These are phyloP conservation scores for Hortiboletus campestris DNA, from an alignment of 768 basidiomycete species.

Conservation along the genomic window DNA sequence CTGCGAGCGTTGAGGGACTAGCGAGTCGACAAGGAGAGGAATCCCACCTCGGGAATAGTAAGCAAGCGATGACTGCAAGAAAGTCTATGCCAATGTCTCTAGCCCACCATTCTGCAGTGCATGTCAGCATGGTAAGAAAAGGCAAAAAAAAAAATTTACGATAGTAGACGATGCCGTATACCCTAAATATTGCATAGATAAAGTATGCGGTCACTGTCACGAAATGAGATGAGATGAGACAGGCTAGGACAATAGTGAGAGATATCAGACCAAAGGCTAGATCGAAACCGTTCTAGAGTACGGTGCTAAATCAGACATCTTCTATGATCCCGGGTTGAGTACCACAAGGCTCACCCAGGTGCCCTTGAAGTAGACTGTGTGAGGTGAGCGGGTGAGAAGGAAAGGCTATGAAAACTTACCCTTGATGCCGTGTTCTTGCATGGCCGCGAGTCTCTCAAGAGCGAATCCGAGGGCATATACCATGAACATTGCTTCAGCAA, in stretches of 20 bases:
- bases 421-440: conserved; percentile 93
- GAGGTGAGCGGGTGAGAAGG: conserved; percentile 3
- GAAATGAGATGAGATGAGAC: conserved; percentile 1
- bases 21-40: neutral
- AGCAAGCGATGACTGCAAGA: conserved; percentile 83
- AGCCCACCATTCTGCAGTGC: conserved; percentile 57
- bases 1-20: conserved; percentile 37
- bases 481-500: conserved; percentile 74
- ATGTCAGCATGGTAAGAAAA: neutral
- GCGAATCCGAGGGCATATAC: conserved; percentile 77
- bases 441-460: conserved; percentile 88
- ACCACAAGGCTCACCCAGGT: conserved; percentile 60
- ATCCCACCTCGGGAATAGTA: conserved; percentile 81
- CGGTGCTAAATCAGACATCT: conserved; percentile 14
- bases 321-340: conserved; percentile 8
- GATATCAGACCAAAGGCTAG: conserved; percentile 70
- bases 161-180: conserved; percentile 70
- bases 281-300: conserved; percentile 83
- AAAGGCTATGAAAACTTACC: conserved; percentile 41
- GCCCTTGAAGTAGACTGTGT: conserved; percentile 75
- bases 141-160: conserved; percentile 35
- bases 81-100: conserved; percentile 72
- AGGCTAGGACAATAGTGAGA: neutral
- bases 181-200: conserved; percentile 71
- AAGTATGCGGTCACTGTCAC: conserved; percentile 70